Percentiles rank a stretch among this genome's conserved stretches.
Evolutionary conservation across 495 filamentous ascomycete genomes (phyloP).

Genomic region (Penicillium tannophilum): DNA sequence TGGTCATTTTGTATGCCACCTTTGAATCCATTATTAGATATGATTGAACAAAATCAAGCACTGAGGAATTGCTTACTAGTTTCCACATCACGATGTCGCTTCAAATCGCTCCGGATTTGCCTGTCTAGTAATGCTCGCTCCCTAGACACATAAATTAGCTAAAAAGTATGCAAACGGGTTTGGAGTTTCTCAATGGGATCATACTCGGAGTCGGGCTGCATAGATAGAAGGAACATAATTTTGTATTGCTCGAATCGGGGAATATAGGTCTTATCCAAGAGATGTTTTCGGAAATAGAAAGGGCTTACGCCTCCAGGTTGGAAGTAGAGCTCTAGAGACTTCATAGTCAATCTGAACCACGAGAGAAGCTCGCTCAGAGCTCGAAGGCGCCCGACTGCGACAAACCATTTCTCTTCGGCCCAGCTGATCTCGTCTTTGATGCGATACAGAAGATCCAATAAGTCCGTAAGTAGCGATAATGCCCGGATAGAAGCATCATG

Average conservation of each 20-base stretch:
- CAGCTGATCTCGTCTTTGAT: slow-evolving; percentile 31
- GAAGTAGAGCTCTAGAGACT: slow-evolving; percentile 34
- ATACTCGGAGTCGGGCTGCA: slow-evolving; percentile 35
- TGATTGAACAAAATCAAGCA: background rate
- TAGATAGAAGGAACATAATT: slow-evolving; percentile 29
- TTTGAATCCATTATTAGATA: background rate
- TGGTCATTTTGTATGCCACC: background rate
- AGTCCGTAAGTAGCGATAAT: background rate
- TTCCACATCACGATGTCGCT: slow-evolving; percentile 1
- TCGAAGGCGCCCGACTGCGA: slow-evolving; percentile 21
- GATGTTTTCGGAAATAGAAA: slow-evolving; percentile 29
- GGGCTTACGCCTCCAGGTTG: slow-evolving; percentile 37
- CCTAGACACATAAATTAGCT: background rate
- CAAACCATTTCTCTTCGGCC: slow-evolving; percentile 31
- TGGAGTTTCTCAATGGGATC: background rate
- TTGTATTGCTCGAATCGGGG: slow-evolving; percentile 36
- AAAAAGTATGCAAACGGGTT: background rate
- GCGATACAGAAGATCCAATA: slow-evolving; percentile 25
- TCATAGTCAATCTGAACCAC: slow-evolving; percentile 26
- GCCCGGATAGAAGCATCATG: background rate
- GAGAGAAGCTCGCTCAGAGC: slow-evolving; percentile 25
- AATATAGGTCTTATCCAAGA: slow-evolving; percentile 32
- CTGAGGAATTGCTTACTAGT: background rate
- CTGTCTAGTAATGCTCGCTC: background rate
- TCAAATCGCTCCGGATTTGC: background rate